Percentiles rank a stretch among this genome's conserved stretches.
Evolutionary conservation across 2,329 filamentous ascomycete genomes (phyloP).

Genomic region (Talaromyces sp.): DNA sequence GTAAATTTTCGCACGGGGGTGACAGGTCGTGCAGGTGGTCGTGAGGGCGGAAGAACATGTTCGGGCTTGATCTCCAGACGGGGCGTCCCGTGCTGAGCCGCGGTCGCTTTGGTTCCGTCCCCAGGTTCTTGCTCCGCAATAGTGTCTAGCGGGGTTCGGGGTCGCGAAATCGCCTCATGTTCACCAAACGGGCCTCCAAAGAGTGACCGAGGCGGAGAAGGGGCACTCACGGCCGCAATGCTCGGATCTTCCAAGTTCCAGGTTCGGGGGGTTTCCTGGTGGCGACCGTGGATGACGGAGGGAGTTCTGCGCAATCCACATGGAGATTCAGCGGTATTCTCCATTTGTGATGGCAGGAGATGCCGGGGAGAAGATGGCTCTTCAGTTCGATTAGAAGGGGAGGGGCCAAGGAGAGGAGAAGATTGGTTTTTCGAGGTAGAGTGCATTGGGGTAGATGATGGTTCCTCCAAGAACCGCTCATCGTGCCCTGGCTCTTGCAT

Average conservation of each 20-base stretch:
- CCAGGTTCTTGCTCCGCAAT: constrained; percentile 55
- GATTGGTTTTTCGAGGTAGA: constrained; percentile 45
- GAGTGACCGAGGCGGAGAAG: constrained; percentile 36
- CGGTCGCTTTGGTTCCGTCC: constrained; percentile 41
- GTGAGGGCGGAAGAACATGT: constrained; percentile 31
- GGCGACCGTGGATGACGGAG: constrained; percentile 40
- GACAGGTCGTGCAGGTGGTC: constrained; percentile 22
- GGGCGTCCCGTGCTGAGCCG: constrained; percentile 34
- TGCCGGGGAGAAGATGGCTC: constrained; percentile 16
- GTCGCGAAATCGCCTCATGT: constrained; percentile 36
- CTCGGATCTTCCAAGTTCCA: constrained; percentile 35
- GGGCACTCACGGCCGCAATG: constrained; percentile 15
- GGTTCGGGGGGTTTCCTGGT: constrained; percentile 28
- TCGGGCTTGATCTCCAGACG: constrained; percentile 46
- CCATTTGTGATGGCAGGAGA: constrained; percentile 19
- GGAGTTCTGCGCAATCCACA: constrained; percentile 37
- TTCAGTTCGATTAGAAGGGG: constrained; percentile 19
- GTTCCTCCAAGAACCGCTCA: constrained; percentile 32
- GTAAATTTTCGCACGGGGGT: constrained; percentile 38
- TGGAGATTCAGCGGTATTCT: constrained; percentile 22
- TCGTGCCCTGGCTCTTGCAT: constrained; percentile 8
- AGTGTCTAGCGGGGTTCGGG: constrained; percentile 50
- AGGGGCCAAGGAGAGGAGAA: constrained; percentile 50
- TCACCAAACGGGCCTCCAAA: constrained; percentile 37
- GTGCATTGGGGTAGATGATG: constrained; percentile 15